These are phyloP conservation scores for Ascochyta clinopodiicola DNA, from an alignment of 2,329 filamentous ascomycete species.

Conservation along the genomic window DNA sequence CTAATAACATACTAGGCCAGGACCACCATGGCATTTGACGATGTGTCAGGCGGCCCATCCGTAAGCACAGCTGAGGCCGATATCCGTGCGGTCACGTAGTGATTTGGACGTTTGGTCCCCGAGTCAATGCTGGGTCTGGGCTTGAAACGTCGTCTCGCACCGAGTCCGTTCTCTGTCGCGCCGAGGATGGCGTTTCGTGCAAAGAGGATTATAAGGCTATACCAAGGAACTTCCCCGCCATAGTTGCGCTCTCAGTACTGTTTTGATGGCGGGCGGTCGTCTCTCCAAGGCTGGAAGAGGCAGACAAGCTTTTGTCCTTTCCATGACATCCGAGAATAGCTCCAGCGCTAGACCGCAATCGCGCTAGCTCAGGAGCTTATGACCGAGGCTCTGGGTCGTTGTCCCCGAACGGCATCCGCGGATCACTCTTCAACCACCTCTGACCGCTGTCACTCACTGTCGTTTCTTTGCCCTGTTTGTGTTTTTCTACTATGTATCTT, in stretches of 20 bases:
- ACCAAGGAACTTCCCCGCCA: neutral
- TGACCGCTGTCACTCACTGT: slow-evolving; percentile 14
- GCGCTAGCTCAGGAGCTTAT: slow-evolving; percentile 9
- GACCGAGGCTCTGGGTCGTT: neutral
- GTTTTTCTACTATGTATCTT: slow-evolving; percentile 22
- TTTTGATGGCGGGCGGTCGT: neutral
- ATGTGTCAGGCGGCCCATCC: neutral
- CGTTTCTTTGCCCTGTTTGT: slow-evolving; percentile 13
- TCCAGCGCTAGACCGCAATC: neutral
- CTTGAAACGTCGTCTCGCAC: neutral
- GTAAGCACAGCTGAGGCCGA: slow-evolving; percentile 3
- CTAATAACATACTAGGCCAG: neutral
- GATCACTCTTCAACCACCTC: slow-evolving; percentile 3
- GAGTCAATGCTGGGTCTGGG: neutral
- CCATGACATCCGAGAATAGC: slow-evolving; percentile 2
- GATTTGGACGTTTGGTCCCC: neutral
- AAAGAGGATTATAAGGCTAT: neutral
- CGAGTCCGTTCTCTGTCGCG: neutral
- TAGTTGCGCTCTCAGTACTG: neutral
- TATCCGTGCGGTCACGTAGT: neutral
- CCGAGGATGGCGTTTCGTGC: neutral
- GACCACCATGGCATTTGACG: neutral
- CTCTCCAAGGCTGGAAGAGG: neutral
- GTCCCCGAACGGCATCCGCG: slow-evolving; percentile 6
- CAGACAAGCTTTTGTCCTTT: neutral